Percentiles rank a stretch among this genome's conserved stretches.
Evolutionary conservation across 2,329 filamentous ascomycete genomes (phyloP).

Genomic region (Dothistroma septosporum): DNA sequence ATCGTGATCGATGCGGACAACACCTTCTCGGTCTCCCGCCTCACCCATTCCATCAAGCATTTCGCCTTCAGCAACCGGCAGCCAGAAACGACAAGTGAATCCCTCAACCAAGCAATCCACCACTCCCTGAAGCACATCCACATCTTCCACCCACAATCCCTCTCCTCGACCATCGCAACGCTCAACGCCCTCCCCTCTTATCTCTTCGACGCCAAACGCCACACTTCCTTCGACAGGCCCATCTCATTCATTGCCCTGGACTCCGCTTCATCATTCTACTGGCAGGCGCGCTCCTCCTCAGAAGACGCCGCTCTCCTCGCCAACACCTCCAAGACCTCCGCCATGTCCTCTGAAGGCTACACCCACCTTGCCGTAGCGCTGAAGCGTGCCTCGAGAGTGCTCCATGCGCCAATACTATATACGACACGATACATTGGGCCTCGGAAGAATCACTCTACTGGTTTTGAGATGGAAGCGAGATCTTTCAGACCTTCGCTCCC

Average conservation of each 20-base stretch:
- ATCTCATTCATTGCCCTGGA: conserved; percentile 54
- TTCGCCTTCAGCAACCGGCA: conserved; percentile 1
- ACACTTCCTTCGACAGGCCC: conserved; percentile 45
- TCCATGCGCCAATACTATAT: conserved; percentile 29
- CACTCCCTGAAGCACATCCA: conserved; percentile 53
- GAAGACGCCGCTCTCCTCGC: conserved; percentile 25
- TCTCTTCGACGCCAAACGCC: conserved; percentile 43
- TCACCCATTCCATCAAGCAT: conserved; percentile 39
- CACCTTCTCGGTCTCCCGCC: conserved; percentile 50
- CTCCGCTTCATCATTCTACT: conserved; percentile 54
- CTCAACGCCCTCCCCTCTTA: conserved; percentile 47
- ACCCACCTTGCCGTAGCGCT: conserved; percentile 22
- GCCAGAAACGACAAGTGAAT: conserved; percentile 3
- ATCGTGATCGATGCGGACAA: conserved; percentile 55
- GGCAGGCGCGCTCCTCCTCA: conserved; percentile 47
- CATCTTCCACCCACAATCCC: conserved; percentile 54
- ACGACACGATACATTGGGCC: conserved; percentile 21
- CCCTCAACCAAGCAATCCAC: conserved; percentile 20
- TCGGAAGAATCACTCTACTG: conserved; percentile 6
- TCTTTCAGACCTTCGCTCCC: conserved; percentile 28
- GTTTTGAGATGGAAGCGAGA: conserved; percentile 9
- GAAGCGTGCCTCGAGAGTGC: conserved; percentile 12
- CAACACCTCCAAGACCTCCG: neutral
- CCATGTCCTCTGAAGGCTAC: conserved; percentile 14
- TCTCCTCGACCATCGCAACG: conserved; percentile 48